Evolutionary conservation across 352 stramenopile species (phyloP).

Genomic region (Globisporangium spinosum): DNA sequence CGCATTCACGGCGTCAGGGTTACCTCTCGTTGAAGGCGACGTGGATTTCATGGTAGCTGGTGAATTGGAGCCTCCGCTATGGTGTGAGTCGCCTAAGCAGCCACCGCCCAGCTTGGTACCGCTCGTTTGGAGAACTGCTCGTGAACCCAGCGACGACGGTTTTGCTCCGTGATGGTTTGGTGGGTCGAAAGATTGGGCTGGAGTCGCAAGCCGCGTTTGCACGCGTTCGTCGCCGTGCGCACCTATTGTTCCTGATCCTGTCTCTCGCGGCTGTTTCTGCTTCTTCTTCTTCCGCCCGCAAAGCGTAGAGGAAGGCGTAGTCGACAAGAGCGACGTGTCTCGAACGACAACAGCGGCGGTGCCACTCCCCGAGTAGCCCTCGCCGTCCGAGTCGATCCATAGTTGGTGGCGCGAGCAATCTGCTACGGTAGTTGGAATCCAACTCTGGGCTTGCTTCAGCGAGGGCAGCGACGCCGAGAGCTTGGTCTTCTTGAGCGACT

Average conservation of each 20-base stretch:
- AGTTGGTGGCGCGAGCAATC: neutral
- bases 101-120: neutral
- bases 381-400: neutral
- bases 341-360: constrained; percentile 14
- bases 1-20: constrained; percentile 18
- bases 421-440: neutral
- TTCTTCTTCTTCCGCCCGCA: constrained; percentile 29
- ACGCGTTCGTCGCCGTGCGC: constrained; percentile 34
- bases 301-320: constrained; percentile 18
- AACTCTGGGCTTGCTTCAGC: neutral
- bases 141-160: neutral
- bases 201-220: constrained; percentile 15
- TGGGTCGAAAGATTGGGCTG: constrained; percentile 12
- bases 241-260: constrained; percentile 26
- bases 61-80: neutral
- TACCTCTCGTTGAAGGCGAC: neutral
- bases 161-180: neutral
- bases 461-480: constrained; percentile 26
- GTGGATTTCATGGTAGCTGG: neutral
- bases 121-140: constrained; percentile 4
- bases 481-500: constrained; percentile 22
- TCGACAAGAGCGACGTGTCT: constrained; percentile 4
- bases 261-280: constrained; percentile 16
- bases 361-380: constrained; percentile 21
- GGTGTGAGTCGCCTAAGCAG: constrained; percentile 7